These are phyloP conservation scores for Cubamyces lactineus DNA, from an alignment of 768 basidiomycete genomes.

Conservation along the genomic window DNA sequence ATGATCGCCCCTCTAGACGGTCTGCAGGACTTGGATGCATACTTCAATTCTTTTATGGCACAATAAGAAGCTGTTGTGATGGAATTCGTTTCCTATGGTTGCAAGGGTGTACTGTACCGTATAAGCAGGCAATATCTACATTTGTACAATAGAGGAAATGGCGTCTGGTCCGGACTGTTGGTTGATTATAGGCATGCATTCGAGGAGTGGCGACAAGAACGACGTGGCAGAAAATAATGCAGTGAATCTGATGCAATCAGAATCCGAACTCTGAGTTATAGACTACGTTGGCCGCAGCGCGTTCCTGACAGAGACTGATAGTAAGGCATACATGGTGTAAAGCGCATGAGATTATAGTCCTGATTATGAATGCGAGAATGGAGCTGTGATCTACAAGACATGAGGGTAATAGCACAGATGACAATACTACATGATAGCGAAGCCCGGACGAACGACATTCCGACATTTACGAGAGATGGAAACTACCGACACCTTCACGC, in stretches of 20 bases:
- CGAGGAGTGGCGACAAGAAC: too few relatives aligned
- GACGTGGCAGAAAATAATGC: too few relatives aligned
- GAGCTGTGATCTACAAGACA: constrained; percentile 24
- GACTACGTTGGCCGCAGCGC: too few relatives aligned
- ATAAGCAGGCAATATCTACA: neutral
- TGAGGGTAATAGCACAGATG: constrained; percentile 26
- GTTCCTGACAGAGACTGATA: neutral
- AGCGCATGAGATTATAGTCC: constrained; percentile 17
- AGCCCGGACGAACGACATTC: constrained; percentile 3
- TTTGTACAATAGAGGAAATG: too few relatives aligned
- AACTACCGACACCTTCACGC: constrained; percentile 93
- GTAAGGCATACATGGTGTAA: neutral
- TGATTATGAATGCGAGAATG: constrained; percentile 6
- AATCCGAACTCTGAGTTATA: too few relatives aligned
- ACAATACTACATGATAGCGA: constrained; percentile 21
- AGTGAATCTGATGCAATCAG: too few relatives aligned
- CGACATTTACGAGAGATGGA: constrained; percentile 84
- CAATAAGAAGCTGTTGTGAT: neutral
- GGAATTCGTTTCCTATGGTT: neutral
- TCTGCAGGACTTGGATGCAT: constrained; percentile 42
- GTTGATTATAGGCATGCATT: too few relatives aligned
- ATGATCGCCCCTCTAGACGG: constrained; percentile 53
- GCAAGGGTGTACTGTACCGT: neutral
- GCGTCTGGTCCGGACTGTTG: too few relatives aligned
- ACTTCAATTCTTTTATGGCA: constrained; percentile 52